Percentiles rank a stretch among this genome's conserved stretches.
Evolutionary conservation across 1,284 basidiomycete genomes (phyloP).

Genomic region (Moesziomyces parantarcticus): DNA sequence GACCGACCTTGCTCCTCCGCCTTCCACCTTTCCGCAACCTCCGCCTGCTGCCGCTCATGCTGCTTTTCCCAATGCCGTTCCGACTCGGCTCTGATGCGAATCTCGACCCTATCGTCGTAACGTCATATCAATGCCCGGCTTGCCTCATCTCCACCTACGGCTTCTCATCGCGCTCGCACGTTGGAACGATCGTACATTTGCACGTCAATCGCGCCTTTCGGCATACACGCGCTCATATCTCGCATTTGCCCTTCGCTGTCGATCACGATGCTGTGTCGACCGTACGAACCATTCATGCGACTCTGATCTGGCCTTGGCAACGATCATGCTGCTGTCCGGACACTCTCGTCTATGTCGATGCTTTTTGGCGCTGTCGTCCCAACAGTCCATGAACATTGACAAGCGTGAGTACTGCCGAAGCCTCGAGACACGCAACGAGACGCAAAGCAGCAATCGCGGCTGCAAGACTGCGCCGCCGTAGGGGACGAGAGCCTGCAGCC

Average conservation of each 20-base stretch:
- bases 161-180: too few relatives aligned
- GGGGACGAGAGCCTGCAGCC: too few relatives aligned
- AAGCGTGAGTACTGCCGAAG: slow-evolving; percentile 49
- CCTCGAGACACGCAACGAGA: not conserved
- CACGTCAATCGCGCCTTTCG: not conserved
- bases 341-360: slow-evolving; percentile 11
- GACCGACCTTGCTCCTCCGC: slow-evolving; percentile 31
- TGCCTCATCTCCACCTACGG: too few relatives aligned
- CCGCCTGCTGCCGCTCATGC: slow-evolving; percentile 5
- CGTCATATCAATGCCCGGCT: too few relatives aligned
- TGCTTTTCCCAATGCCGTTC: not conserved
- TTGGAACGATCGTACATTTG: not conserved
- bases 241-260: not conserved
- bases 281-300: not conserved
- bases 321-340: not conserved
- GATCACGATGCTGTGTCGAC: not conserved
- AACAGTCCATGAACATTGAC: slow-evolving; percentile 61
- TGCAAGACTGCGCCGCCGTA: not conserved
- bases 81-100: not conserved
- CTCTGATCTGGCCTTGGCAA: too few relatives aligned
- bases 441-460: not conserved
- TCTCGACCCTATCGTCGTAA: not conserved
- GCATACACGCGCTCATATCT: not conserved
- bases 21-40: slow-evolving; percentile 11
- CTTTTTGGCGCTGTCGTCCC: slow-evolving; percentile 4